Evolutionary conservation across 805 yeast species (phyloP).

Genomic region (Candida methanosorbosa): DNA sequence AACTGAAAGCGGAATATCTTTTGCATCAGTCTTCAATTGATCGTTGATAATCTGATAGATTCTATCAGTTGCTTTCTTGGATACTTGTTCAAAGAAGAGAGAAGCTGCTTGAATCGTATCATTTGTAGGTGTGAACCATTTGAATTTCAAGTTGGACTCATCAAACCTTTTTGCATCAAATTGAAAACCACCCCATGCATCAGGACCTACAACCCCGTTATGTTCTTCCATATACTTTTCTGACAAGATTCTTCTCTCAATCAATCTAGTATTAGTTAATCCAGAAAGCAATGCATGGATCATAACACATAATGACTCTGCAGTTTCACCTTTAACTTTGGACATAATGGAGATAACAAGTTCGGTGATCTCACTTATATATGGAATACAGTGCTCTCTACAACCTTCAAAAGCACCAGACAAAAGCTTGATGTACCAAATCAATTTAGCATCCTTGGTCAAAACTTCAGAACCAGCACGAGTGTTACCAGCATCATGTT

Average conservation of each 20-base stretch:
- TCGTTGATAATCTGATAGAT: conserved; percentile 23
- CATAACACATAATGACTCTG: conserved; percentile 49
- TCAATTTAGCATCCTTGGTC: conserved; percentile 71
- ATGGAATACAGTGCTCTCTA: conserved; percentile 36
- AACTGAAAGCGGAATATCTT: conserved; percentile 13
- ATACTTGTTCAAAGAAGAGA: conserved; percentile 42
- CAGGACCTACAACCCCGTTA: conserved; percentile 31
- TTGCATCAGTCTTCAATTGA: conserved; percentile 31
- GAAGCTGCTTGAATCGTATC: conserved; percentile 54
- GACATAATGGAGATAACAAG: conserved; percentile 40
- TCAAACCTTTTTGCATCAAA: conserved; percentile 43
- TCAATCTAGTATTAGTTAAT: conserved; percentile 49
- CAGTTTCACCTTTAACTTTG: conserved; percentile 46
- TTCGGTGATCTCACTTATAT: conserved; percentile 35
- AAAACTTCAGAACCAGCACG: conserved; percentile 57
- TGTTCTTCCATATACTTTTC: conserved; percentile 30
- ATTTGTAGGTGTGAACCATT: conserved; percentile 68
- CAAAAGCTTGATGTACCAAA: conserved; percentile 61
- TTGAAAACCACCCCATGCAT: conserved; percentile 72
- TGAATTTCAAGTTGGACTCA: conserved; percentile 40
- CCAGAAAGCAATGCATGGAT: conserved; percentile 56
- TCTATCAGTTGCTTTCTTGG: conserved; percentile 32
- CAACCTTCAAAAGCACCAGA: conserved; percentile 68
- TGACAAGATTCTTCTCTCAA: conserved; percentile 46
- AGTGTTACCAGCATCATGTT: conserved; percentile 73